phyloP scores from a whole-genome alignment of 768 basidiomycete species.

The Suillus discolor region DNA sequence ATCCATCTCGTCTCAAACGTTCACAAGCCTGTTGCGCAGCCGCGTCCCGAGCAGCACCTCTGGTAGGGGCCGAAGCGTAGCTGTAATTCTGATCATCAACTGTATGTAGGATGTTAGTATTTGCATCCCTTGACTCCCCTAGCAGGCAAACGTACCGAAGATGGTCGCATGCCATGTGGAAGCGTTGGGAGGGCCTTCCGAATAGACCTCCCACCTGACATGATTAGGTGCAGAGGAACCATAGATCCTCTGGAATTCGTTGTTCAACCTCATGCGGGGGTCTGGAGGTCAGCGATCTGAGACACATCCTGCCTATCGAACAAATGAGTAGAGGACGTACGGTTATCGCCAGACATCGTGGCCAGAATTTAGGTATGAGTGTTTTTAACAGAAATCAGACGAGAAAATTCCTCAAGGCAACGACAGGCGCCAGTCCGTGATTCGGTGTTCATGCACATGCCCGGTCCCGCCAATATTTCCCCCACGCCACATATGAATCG shows the following conservation, averaged over 20 bases:
- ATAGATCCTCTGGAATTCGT: neutral
- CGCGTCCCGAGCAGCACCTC: neutral
- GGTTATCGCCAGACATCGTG: neutral
- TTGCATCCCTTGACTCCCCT: neutral
- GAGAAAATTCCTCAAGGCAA: neutral
- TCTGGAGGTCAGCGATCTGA: neutral
- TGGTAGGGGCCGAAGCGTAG: neutral
- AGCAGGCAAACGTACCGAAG: neutral
- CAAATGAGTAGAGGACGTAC: too few species aligned
- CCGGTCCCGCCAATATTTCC: neutral
- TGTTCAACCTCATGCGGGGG: neutral
- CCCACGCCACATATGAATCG: neutral
- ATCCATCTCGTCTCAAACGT: neutral
- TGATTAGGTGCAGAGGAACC: neutral
- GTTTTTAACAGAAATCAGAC: neutral
- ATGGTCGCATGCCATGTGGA: neutral
- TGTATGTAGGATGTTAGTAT: neutral
- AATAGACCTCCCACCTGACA: neutral
- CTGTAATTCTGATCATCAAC: neutral
- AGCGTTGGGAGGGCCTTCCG: neutral
- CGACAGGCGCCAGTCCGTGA: neutral
- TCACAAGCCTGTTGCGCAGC: neutral
- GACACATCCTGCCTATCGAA: neutral
- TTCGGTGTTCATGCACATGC: neutral
- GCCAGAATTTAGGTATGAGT: neutral